Base-by-base conservation (phyloP, 2,329 filamentous ascomycete species). In the Fusarium anguioides region DNA sequence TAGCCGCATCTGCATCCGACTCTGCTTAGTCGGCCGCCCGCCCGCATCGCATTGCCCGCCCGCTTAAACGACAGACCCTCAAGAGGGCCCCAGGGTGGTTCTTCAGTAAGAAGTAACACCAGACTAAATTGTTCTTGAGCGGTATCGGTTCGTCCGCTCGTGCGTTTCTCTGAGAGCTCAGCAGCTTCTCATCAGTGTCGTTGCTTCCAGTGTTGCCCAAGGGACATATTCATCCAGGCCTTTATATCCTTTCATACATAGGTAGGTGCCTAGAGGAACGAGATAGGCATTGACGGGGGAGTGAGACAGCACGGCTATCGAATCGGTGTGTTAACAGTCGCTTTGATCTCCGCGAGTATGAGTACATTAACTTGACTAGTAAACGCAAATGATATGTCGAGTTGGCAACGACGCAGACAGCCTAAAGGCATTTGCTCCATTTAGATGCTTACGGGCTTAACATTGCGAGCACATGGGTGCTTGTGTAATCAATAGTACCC, bases 1-100 rank as follows among this genome's bases (percentile, higher is more conserved):
- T 58, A 55, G 59, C 52, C 62, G 54, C 68, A 68, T 53, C 67
- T 57, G 52, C 69, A 69, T 57, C 59, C 59, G 36, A 50, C 66
- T 69, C 50, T 68, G 46, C 60, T 68, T 53, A 66, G 60, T 60
- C 64, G 65, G 65, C 65, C 65, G 65, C 67, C 69, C 67, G 67
- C 69, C 64, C 58, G 69, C 58, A 60, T 50, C 58, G 69, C 58
- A 60, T 50, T 66, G 44, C 21, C 50, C 50, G 49, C 64, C 55
- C 60, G 49, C 60, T 45, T 39, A 40, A 44, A 15, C 24, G 50
- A 41, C 29, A 56, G 36, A 40, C 56, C 46, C 35, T 33, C 40
- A 44, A 48, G 54, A 59, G 37, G 51, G 35, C 29, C 53, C 49
- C 51, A 15, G 39, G 41, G 31, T 21, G 39, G 46, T 41, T 31